phyloP scores from a whole-genome alignment of 768 basidiomycete genomes.

The Collybia nuda region DNA sequence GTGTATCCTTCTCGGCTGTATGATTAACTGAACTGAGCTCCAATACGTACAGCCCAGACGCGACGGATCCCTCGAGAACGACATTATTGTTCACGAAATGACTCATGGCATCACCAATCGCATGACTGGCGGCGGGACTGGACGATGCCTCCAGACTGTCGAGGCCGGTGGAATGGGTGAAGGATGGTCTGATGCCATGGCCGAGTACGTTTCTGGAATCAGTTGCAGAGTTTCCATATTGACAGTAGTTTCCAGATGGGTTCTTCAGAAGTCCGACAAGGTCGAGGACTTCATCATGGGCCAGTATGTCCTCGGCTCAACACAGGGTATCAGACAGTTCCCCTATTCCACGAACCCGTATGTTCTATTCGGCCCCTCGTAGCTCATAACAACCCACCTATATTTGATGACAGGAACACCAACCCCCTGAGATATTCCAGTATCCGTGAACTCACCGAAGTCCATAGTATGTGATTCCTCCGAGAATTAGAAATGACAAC shows the following conservation, averaged over 20 bases:
- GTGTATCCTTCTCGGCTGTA: too few relatives aligned
- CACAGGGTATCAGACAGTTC: constrained; percentile 50
- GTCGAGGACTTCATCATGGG: constrained; percentile 42
- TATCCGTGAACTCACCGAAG: constrained; percentile 36
- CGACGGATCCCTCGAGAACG: constrained; percentile 64
- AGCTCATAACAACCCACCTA: background rate
- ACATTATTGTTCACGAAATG: constrained; percentile 51
- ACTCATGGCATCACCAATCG: constrained; percentile 47
- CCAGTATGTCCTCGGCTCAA: constrained; percentile 46
- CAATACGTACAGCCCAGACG: constrained; percentile 36
- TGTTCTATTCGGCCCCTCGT: constrained; percentile 14
- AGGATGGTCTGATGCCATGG: constrained; percentile 60
- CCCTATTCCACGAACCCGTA: constrained; percentile 54
- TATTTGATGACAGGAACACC: constrained; percentile 18
- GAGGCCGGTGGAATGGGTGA: constrained; percentile 72
- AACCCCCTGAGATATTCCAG: constrained; percentile 47
- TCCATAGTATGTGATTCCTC: constrained; percentile 35
- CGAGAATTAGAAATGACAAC: background rate
- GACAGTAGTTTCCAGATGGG: constrained; percentile 28
- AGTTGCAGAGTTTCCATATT: background rate
- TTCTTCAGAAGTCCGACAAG: constrained; percentile 33
- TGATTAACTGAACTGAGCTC: too few relatives aligned
- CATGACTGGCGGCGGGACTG: constrained; percentile 56
- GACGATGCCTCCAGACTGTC: constrained; percentile 58
- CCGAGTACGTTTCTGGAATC: constrained; percentile 26